Evolutionary conservation across 148 eudicot species (phyloP).

Genomic region (Pharnaceum exiguum): DNA sequence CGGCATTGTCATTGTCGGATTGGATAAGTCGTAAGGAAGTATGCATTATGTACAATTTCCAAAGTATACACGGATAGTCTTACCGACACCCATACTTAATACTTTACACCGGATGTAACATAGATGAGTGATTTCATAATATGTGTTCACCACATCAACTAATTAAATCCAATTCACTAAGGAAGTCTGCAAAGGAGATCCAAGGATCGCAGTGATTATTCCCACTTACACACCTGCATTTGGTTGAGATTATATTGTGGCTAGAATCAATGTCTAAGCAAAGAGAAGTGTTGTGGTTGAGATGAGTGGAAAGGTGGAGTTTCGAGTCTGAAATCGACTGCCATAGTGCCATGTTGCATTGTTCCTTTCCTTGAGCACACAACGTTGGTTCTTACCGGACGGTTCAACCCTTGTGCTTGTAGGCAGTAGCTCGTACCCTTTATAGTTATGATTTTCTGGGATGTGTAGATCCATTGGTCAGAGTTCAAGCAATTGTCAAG

Average conservation of each 20-base stretch:
- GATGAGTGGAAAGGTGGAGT: slow-evolving; percentile 63
- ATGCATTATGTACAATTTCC: too few species aligned
- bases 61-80: too few species aligned
- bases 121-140: too few species aligned
- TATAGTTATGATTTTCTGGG: slow-evolving; percentile 33
- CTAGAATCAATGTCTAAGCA: slow-evolving; percentile 63
- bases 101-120: too few species aligned
- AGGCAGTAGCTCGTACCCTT: slow-evolving; percentile 49
- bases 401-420: slow-evolving; percentile 34
- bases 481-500: slow-evolving; percentile 63
- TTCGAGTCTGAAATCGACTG: slow-evolving; percentile 61
- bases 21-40: too few species aligned
- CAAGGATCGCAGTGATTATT: slow-evolving; percentile 50
- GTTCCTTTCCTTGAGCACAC: slow-evolving; percentile 30
- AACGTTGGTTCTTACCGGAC: slow-evolving; percentile 36
- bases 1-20: too few species aligned
- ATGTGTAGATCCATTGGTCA: slow-evolving; percentile 47
- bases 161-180: too few species aligned
- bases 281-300: slow-evolving; percentile 23
- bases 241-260: slow-evolving; percentile 36
- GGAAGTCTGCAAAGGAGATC: too few species aligned
- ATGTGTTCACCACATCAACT: too few species aligned
- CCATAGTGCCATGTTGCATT: too few species aligned
- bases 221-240: slow-evolving; percentile 55
- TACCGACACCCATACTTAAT: too few species aligned